Conservation (phyloP, 2,329 filamentous ascomycete species). For the Epicoccum sorghinum region DNA sequence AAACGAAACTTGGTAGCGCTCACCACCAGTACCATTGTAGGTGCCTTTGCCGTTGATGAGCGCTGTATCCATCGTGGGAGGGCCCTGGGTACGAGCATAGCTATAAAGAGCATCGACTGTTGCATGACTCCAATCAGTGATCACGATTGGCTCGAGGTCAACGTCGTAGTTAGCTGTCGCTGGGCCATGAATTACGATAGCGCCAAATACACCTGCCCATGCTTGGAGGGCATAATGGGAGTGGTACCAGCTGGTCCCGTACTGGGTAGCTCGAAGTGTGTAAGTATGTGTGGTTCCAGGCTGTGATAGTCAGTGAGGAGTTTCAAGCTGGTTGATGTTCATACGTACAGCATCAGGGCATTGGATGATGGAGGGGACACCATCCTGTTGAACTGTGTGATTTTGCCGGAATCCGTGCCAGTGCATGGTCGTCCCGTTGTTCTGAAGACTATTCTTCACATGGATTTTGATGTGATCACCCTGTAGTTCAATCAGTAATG, state of each 20-base stretch:
- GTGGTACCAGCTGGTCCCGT: slow-evolving; percentile 66
- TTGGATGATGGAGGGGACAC: slow-evolving; percentile 76
- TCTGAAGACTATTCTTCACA: slow-evolving; percentile 40
- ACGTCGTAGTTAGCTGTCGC: slow-evolving; percentile 47
- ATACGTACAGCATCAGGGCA: slow-evolving; percentile 15
- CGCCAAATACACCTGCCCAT: slow-evolving; percentile 35
- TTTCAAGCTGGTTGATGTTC: background rate
- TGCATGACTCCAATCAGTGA: slow-evolving; percentile 48
- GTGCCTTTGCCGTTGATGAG: slow-evolving; percentile 30
- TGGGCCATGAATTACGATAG: slow-evolving; percentile 50
- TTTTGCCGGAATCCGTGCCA: slow-evolving; percentile 57
- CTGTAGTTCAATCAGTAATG: slow-evolving; percentile 14
- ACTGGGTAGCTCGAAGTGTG: slow-evolving; percentile 52
- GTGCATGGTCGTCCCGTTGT: slow-evolving; percentile 57
- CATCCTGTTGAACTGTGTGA: slow-evolving; percentile 72
- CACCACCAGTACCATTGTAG: slow-evolving; percentile 27
- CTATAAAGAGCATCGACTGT: slow-evolving; percentile 38
- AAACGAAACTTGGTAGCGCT: slow-evolving; percentile 29
- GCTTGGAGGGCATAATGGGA: slow-evolving; percentile 64
- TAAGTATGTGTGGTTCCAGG: slow-evolving; percentile 12
- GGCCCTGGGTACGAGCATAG: slow-evolving; percentile 19
- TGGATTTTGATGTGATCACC: slow-evolving; percentile 32
- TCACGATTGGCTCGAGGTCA: slow-evolving; percentile 42
- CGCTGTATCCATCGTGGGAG: slow-evolving; percentile 16
- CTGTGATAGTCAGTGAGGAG: slow-evolving; percentile 3